A percentile compares a stretch with the other conserved stretches of the same genome.
Evolutionary conservation across 345 rosid genomes (phyloP).

Genomic region (Zanthoxylum bungeanum): DNA sequence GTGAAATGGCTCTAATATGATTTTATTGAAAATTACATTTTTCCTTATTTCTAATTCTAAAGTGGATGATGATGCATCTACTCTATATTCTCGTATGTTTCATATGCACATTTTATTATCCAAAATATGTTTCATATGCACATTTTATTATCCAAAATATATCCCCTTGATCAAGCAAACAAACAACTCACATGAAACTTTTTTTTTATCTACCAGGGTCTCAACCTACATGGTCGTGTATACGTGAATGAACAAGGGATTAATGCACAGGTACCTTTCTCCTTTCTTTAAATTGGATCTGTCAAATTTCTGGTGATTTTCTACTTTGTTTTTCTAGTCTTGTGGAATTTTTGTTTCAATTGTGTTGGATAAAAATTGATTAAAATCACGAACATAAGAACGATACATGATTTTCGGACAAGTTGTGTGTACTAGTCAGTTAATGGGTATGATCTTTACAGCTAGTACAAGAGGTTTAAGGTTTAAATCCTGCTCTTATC

Average conservation of each 20-base stretch:
- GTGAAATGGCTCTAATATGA: background rate
- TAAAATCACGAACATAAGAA: background rate
- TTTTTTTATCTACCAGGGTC: slow-evolving; percentile 38
- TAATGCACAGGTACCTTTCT: slow-evolving; percentile 77
- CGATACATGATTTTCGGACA: background rate
- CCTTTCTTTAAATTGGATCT: background rate
- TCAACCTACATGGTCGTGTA: slow-evolving; percentile 73
- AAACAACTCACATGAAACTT: background rate
- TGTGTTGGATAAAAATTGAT: background rate
- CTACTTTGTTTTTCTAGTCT: background rate
- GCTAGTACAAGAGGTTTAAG: background rate
- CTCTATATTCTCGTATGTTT: too few relatives aligned
- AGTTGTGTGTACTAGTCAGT: background rate
- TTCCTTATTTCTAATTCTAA: background rate
- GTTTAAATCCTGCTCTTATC: background rate
- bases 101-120: background rate
- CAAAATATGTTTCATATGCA: background rate
- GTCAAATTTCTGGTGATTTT: background rate
- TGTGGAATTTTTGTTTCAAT: background rate
- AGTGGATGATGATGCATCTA: background rate
- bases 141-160: background rate
- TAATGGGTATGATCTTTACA: background rate
- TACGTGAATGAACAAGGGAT: slow-evolving; percentile 90
- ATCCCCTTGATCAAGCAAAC: background rate
- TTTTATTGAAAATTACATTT: background rate